Evolutionary conservation across 2,329 filamentous ascomycete species (phyloP), one percentile per base, ranked within the genome.

Genomic region (Dactylellina cionopaga): DNA sequence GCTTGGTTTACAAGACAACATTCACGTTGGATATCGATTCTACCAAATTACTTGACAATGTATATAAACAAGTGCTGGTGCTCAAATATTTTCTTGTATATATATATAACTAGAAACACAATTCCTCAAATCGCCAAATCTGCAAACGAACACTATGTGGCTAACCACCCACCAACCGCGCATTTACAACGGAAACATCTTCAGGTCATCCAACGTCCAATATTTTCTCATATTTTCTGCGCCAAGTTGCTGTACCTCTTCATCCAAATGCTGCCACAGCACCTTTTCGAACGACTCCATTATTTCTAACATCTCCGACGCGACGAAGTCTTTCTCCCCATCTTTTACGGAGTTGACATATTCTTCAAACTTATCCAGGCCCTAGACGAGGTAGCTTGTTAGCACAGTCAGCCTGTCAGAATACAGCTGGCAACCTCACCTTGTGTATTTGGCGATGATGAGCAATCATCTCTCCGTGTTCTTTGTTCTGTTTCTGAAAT

Each of bases 201-300:
- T 64, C 7, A 72, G 37, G 19, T 96, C 92, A 47, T 91, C 87
- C 71, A 88, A 76, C 0, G 84, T 90, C 91, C 91, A 96, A 80
- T 90, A 92, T 80, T 84, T 87, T 76, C 91, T 85, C 92, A 96
- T 96, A 79, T 94, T 96, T 80, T 95, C 90, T 44, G 92, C 92
- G 1, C 89, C 87, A 29, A 96, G 80, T 75, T 90, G 86, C 80
- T 84, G 82, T 5, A 96, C 92, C 83, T 96, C 92, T 76, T 93
- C 89, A 77, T 95, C 91, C 71, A 96, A 81, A 83, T 96, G 92
- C 77, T 82, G 83, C 90, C 92, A 94, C 51, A 96, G 80, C 74
- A 96, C 90, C 7, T 83, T 83, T 9, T 90, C 90, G 86, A 93
- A 96, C 3, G 80, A 80, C 80, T 96, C 90, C 88, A 96, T 88